Conservation (phyloP, 805 yeast species). For the Scheffersomyces amazonensis region DNA sequence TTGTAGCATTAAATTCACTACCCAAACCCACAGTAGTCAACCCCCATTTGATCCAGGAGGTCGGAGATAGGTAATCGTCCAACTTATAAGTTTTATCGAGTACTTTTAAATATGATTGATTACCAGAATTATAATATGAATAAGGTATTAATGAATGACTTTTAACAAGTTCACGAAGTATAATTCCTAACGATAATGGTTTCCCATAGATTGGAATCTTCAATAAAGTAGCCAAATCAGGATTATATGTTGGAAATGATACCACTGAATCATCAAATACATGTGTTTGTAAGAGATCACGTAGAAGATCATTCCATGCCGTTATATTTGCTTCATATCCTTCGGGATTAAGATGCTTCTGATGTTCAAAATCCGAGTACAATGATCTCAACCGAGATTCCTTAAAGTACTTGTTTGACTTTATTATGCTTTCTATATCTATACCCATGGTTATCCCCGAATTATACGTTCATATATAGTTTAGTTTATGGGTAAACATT, state of each 20-base stretch:
- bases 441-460: neutral
- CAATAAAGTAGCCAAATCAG: conserved; percentile 15
- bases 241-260: conserved; percentile 12
- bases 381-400: conserved; percentile 30
- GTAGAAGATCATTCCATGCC: conserved; percentile 30
- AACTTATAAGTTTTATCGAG: conserved; percentile 2
- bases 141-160: conserved; percentile 17
- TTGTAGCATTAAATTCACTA: conserved; percentile 12
- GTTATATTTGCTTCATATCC: conserved; percentile 41
- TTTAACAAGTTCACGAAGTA: conserved; percentile 23
- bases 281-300: conserved; percentile 15
- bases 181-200: conserved; percentile 24
- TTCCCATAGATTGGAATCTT: conserved; percentile 27
- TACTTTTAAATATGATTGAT: conserved; percentile 3
- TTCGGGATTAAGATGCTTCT: conserved; percentile 34
- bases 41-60: conserved; percentile 13
- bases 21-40: conserved; percentile 9
- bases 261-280: conserved; percentile 13
- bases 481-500: too few relatives aligned
- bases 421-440: conserved; percentile 12
- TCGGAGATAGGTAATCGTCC: conserved; percentile 8
- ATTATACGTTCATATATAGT: too few relatives aligned
- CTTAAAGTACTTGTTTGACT: conserved; percentile 17
- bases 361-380: conserved; percentile 31
- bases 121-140: conserved; percentile 7